These are phyloP conservation scores for Phytophthora macrochlamydospora DNA, from an alignment of 352 stramenopile species.

Conservation along the genomic window DNA sequence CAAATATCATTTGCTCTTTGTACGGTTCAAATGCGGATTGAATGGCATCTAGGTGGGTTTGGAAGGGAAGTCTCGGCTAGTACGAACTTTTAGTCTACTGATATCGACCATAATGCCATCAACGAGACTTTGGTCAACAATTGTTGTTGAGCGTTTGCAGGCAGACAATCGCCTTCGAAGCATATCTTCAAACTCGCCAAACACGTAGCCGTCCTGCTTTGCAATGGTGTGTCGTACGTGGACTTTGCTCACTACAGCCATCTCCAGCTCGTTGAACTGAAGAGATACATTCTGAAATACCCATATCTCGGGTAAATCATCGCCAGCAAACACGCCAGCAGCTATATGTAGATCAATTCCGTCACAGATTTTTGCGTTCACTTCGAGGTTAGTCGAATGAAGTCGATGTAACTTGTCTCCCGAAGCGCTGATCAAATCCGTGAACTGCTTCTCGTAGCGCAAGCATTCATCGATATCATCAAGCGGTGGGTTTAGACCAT, in stretches of 20 bases:
- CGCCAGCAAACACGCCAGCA: slow-evolving; percentile 62
- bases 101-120: slow-evolving; percentile 72
- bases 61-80: slow-evolving; percentile 45
- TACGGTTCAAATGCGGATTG: slow-evolving; percentile 40
- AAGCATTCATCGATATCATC: slow-evolving; percentile 49
- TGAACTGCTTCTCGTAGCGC: slow-evolving; percentile 40
- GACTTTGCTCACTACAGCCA: slow-evolving; percentile 46
- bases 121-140: slow-evolving; percentile 13
- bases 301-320: slow-evolving; percentile 80
- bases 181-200: slow-evolving; percentile 76
- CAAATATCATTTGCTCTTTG: slow-evolving; percentile 22
- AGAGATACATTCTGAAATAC: slow-evolving; percentile 55
- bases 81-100: slow-evolving; percentile 40
- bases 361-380: slow-evolving; percentile 43
- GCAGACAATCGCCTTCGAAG: slow-evolving; percentile 45
- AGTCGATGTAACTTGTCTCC: slow-evolving; percentile 73
- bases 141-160: slow-evolving; percentile 26
- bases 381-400: slow-evolving; percentile 47
- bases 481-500: slow-evolving; percentile 61
- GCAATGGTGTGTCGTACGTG: slow-evolving; percentile 55
- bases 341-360: slow-evolving; percentile 37
- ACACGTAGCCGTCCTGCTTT: slow-evolving; percentile 58
- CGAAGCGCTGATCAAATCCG: slow-evolving; percentile 62
- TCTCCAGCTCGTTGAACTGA: slow-evolving; percentile 42
- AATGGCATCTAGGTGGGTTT: slow-evolving; percentile 30